Conservation (phyloP, 2,329 filamentous ascomycete genomes). For the Monosporascus sp. region DNA sequence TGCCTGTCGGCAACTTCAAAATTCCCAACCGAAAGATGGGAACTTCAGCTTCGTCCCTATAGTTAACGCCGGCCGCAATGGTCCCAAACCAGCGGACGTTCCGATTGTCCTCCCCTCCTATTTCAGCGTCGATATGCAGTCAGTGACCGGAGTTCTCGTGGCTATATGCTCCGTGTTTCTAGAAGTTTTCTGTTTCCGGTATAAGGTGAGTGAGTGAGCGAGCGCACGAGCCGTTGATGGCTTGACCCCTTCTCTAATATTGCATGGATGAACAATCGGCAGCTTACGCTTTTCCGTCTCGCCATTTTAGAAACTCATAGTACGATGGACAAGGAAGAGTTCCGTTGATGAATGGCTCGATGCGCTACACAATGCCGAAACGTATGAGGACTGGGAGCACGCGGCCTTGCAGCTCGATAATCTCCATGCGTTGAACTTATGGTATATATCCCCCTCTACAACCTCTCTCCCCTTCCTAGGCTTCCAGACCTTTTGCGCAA, state of each 20-base stretch:
- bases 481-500: background rate
- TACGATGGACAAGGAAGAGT: slow-evolving; percentile 62
- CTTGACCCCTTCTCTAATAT: too few relatives aligned
- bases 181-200: slow-evolving; percentile 60
- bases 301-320: slow-evolving; percentile 53
- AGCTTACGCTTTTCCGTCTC: slow-evolving; percentile 8
- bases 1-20: too few relatives aligned
- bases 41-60: too few relatives aligned
- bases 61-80: too few relatives aligned
- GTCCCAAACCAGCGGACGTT: too few relatives aligned
- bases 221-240: too few relatives aligned
- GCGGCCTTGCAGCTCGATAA: slow-evolving; percentile 80
- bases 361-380: slow-evolving; percentile 57
- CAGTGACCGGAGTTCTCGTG: slow-evolving; percentile 28
- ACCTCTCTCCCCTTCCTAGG: background rate
- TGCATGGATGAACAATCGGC: too few relatives aligned
- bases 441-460: slow-evolving; percentile 40
- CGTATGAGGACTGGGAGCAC: slow-evolving; percentile 82
- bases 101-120: background rate
- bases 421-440: slow-evolving; percentile 72
- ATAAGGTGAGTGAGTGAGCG: slow-evolving; percentile 37
- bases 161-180: slow-evolving; percentile 53
- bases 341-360: slow-evolving; percentile 61
- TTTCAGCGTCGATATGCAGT: slow-evolving; percentile 15
- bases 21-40: too few relatives aligned